Evolutionary conservation across 345 rosid species (phyloP).

Genomic region (Citrus mangshanensis): DNA sequence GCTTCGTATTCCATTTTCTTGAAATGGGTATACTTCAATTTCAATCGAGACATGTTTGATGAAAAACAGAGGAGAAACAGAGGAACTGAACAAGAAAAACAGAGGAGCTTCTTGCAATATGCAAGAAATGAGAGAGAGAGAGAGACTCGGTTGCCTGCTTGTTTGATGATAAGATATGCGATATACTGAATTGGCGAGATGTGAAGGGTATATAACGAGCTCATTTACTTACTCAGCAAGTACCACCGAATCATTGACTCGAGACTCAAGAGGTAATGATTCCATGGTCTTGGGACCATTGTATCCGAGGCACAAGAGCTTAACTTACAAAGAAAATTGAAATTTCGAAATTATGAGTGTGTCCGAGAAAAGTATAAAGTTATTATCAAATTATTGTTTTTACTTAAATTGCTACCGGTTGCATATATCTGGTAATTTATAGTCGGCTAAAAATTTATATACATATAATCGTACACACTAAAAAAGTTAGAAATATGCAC

Average conservation of each 20-base stretch:
- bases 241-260: fast-evolving
- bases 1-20: background rate
- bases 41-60: background rate
- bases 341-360: too few species aligned
- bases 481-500: too few species aligned
- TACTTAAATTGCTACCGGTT: too few species aligned
- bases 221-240: background rate
- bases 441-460: too few species aligned
- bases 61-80: background rate
- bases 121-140: background rate
- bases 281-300: background rate
- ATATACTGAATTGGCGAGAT: background rate
- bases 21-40: background rate
- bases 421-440: too few species aligned
- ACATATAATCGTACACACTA: too few species aligned
- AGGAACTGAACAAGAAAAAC: background rate
- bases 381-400: too few species aligned
- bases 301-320: background rate
- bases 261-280: background rate
- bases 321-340: too few species aligned
- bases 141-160: background rate
- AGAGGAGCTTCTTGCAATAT: too few species aligned
- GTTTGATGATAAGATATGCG: background rate
- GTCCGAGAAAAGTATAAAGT: too few species aligned
- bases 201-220: background rate